Evolutionary conservation across 2,329 filamentous ascomycete species (phyloP).

Genomic region (Cladobotryum protrusum): DNA sequence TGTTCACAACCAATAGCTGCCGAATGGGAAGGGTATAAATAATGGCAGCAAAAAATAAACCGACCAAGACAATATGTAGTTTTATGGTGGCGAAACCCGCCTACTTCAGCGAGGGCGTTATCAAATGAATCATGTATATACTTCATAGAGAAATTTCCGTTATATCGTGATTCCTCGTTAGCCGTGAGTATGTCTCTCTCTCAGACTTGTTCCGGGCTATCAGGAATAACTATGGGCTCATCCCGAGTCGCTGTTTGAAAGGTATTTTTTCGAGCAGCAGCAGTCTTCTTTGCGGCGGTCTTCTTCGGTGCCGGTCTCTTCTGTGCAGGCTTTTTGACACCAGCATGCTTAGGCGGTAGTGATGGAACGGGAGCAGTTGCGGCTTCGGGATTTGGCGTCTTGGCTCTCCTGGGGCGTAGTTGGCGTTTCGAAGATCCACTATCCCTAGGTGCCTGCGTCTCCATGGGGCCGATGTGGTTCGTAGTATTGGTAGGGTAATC

Average conservation of each 20-base stretch:
- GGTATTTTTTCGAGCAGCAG: conserved; percentile 4
- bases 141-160: background rate
- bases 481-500: background rate
- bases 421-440: conserved; percentile 1
- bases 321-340: background rate
- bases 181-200: background rate
- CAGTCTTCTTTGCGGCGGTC: conserved; percentile 7
- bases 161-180: background rate
- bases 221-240: background rate
- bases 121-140: conserved; percentile 6
- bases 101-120: background rate
- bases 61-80: too few relatives aligned
- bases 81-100: too few relatives aligned
- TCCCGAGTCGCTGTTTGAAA: background rate
- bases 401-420: conserved; percentile 10
- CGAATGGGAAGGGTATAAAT: conserved; percentile 4
- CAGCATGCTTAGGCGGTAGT: background rate
- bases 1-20: conserved; percentile 1
- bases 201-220: background rate
- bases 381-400: conserved; percentile 6
- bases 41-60: background rate
- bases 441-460: conserved; percentile 1
- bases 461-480: background rate
- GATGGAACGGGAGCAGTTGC: background rate
- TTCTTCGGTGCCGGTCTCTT: conserved; percentile 2